Percentiles rank a stretch among this genome's conserved stretches.
Evolutionary conservation across 441 rosid species (phyloP).

Genomic region (Breynia disticha): DNA sequence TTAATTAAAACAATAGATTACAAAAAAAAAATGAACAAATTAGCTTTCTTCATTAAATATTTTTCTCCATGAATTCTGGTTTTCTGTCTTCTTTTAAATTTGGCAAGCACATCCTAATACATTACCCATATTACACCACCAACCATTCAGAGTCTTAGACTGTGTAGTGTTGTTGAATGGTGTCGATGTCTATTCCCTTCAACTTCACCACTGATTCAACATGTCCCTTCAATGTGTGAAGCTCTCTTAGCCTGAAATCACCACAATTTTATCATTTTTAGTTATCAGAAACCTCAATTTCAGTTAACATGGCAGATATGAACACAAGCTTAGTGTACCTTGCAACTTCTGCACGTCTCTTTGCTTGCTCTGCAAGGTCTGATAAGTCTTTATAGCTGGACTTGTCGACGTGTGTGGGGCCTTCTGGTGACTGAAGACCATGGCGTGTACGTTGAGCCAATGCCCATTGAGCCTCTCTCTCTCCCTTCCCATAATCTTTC

Average conservation of each 20-base stretch:
- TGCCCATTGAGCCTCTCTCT: slow-evolving; percentile 91
- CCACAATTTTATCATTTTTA: background rate
- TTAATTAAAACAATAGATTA: background rate
- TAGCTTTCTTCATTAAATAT: background rate
- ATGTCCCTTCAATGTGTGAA: slow-evolving; percentile 74
- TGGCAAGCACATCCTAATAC: no score
- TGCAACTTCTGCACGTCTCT: slow-evolving; percentile 76
- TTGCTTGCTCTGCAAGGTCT: slow-evolving; percentile 87
- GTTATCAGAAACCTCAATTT: no score
- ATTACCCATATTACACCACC: no score
- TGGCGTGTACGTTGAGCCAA: slow-evolving; percentile 73
- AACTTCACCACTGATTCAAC: slow-evolving; percentile 72
- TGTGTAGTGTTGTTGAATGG: slow-evolving; percentile 61
- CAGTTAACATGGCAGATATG: no score
- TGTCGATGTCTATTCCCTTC: slow-evolving; percentile 71
- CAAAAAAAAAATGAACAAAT: background rate
- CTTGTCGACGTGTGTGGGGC: slow-evolving; percentile 31
- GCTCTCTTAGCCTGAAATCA: slow-evolving; percentile 54
- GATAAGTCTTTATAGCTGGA: slow-evolving; percentile 41
- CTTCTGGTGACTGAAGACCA: slow-evolving; percentile 47
- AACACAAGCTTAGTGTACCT: no score
- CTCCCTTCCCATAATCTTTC: slow-evolving; percentile 67
- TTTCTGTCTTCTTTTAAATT: no score
- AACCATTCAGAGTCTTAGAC: background rate
- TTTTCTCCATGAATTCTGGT: no score